Conservation (phyloP, 169 alveolate genomes). For the Cryptosporidium sp. region DNA sequence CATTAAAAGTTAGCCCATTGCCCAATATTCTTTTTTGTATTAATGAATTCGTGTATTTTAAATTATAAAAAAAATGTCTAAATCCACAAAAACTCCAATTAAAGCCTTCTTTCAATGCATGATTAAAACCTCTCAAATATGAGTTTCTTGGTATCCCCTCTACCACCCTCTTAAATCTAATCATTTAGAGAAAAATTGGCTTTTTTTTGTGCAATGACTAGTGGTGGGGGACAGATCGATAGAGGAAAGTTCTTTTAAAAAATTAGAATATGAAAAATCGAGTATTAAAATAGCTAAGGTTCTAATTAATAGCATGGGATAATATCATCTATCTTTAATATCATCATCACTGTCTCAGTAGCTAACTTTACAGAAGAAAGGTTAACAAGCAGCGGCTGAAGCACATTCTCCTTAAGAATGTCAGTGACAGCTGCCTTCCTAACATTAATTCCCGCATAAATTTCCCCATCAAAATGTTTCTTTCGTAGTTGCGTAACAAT, state of each 20-base stretch:
- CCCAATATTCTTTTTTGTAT: slow-evolving; percentile 23
- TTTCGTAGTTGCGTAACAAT: slow-evolving; percentile 96
- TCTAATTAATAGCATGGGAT: slow-evolving; percentile 81
- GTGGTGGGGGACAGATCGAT: background rate
- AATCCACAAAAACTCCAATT: slow-evolving; percentile 10
- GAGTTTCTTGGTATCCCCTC: background rate
- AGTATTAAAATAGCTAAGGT: background rate
- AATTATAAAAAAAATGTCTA: background rate
- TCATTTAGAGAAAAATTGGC: background rate
- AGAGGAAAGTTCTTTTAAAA: background rate
- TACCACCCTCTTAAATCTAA: background rate
- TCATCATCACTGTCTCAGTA: slow-evolving; percentile 99
- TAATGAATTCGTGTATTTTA: slow-evolving; percentile 1
- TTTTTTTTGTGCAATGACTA: background rate
- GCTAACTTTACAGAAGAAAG: slow-evolving; percentile 96
- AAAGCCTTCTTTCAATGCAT: background rate
- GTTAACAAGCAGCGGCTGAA: slow-evolving; percentile 98
- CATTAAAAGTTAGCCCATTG: slow-evolving; percentile 34
- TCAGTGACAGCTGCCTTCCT: slow-evolving; percentile 91
- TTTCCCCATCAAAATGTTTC: slow-evolving; percentile 92
- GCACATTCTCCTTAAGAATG: slow-evolving; percentile 93
- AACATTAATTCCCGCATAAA: slow-evolving; percentile 94
- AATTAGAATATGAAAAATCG: background rate
- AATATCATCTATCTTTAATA: slow-evolving; percentile 98
- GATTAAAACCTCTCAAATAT: background rate